Conservation (phyloP, 164 flowering plant species). For the Stephania cephalantha region DNA sequence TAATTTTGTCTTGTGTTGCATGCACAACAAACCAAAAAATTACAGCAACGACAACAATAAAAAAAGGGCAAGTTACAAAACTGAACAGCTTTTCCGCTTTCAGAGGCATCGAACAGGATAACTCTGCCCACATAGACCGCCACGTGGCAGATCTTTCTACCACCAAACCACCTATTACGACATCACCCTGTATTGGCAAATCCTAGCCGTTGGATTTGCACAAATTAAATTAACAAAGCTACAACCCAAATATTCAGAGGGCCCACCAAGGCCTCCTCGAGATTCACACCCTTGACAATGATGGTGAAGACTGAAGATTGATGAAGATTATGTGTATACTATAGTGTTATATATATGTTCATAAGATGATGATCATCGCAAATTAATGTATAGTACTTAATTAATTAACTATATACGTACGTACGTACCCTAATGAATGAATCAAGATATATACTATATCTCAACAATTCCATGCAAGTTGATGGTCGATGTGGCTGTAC, state of each 20-base stretch:
- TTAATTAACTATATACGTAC: no score
- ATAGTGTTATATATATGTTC: neutral
- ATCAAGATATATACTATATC: neutral
- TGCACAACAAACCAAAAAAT: neutral
- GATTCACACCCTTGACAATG: neutral
- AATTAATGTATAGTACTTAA: no score
- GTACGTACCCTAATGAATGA: neutral
- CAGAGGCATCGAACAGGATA: neutral
- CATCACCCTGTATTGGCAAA: neutral
- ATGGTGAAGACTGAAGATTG: neutral
- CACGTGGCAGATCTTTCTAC: neutral
- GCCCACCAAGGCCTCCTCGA: neutral
- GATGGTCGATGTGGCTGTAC: constrained; percentile 21
- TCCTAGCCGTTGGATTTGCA: neutral
- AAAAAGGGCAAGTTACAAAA: neutral
- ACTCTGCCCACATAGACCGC: neutral
- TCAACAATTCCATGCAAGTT: constrained; percentile 41
- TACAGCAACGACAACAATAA: neutral
- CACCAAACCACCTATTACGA: neutral
- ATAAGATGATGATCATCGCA: neutral
- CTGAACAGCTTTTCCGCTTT: neutral
- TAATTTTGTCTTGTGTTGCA: constrained; percentile 3
- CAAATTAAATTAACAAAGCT: neutral
- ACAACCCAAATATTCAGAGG: neutral
- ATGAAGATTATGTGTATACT: neutral